Percentiles rank a stretch among this genome's conserved stretches.
Conservation (phyloP, 768 basidiomycete genomes). For the Tephrocybe sp. region DNA sequence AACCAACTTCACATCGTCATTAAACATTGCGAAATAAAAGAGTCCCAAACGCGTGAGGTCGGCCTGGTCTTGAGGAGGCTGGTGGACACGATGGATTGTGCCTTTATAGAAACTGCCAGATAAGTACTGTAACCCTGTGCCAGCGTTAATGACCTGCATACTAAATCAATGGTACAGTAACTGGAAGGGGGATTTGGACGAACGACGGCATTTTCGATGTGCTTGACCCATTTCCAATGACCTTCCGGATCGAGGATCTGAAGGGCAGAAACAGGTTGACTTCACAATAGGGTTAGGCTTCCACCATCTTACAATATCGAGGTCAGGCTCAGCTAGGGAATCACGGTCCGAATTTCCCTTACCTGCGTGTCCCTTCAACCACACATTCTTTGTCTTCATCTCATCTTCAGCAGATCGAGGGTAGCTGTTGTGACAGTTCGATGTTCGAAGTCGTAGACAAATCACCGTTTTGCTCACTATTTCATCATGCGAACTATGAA, state of each 20-base stretch:
- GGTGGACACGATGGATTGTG: constrained; percentile 46
- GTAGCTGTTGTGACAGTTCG: constrained; percentile 25
- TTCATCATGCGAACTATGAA: constrained; percentile 44
- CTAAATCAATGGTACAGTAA: not conserved
- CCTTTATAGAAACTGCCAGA: constrained; percentile 44
- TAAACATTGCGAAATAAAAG: constrained; percentile 42
- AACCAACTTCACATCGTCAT: constrained; percentile 37
- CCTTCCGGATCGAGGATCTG: constrained; percentile 41
- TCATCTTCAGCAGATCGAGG: constrained; percentile 42
- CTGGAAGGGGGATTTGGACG: not conserved
- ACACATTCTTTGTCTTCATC: constrained; percentile 38
- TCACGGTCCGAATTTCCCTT: not conserved
- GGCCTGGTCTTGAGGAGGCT: constrained; percentile 45
- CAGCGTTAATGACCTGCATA: constrained; percentile 38
- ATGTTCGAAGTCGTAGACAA: constrained; percentile 29
- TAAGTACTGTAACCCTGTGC: constrained; percentile 45
- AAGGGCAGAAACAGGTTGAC: constrained; percentile 43
- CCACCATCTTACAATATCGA: constrained; percentile 2
- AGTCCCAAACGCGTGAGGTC: constrained; percentile 38
- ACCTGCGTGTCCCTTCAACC: constrained; percentile 52
- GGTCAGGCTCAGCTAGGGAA: not conserved
- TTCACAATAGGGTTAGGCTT: constrained; percentile 40
- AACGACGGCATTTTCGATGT: constrained; percentile 45
- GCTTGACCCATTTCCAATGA: constrained; percentile 43
- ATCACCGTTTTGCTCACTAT: constrained; percentile 30